These are phyloP conservation scores for Peronospora belbahrii DNA, from an alignment of 352 stramenopile species.

Conservation along the genomic window DNA sequence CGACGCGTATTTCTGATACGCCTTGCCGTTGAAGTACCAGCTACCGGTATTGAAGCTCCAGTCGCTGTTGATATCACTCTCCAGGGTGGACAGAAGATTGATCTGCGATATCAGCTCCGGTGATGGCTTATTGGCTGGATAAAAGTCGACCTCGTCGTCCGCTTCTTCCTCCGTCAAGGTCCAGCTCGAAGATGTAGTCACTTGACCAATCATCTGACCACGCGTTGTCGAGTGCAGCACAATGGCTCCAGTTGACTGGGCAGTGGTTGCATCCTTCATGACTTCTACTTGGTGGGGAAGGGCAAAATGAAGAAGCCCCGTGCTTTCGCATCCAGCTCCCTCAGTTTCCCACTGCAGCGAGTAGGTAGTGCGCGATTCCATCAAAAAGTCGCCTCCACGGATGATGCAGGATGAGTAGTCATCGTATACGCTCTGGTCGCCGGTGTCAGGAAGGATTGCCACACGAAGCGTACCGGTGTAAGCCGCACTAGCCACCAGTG, in stretches of 20 bases:
- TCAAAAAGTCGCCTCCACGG: slow-evolving; percentile 33
- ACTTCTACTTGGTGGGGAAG: slow-evolving; percentile 57
- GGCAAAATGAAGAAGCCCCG: slow-evolving; percentile 61
- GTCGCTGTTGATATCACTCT: slow-evolving; percentile 46
- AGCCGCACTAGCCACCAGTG: slow-evolving; percentile 29
- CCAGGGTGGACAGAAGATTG: slow-evolving; percentile 32
- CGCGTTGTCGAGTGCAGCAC: slow-evolving; percentile 47
- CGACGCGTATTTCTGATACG: slow-evolving; percentile 74
- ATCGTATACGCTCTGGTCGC: slow-evolving; percentile 41
- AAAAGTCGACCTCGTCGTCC: slow-evolving; percentile 51
- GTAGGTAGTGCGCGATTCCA: slow-evolving; percentile 54
- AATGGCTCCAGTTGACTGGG: slow-evolving; percentile 27
- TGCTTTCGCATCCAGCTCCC: slow-evolving; percentile 35
- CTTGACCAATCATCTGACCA: slow-evolving; percentile 45
- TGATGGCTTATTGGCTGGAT: slow-evolving; percentile 36
- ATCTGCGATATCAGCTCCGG: slow-evolving; percentile 28
- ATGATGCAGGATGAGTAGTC: slow-evolving; percentile 54
- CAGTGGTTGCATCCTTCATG: slow-evolving; percentile 16
- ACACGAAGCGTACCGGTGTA: slow-evolving; percentile 57
- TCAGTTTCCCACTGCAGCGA: slow-evolving; percentile 57
- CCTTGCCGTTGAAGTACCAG: slow-evolving; percentile 77
- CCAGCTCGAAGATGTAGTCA: slow-evolving; percentile 40
- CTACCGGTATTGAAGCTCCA: slow-evolving; percentile 43
- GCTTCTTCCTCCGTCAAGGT: slow-evolving; percentile 43
- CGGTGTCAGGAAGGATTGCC: slow-evolving; percentile 40